phyloP scores from a whole-genome alignment of 108 stramenopile species.

The Aureococcus anophagefferens region DNA sequence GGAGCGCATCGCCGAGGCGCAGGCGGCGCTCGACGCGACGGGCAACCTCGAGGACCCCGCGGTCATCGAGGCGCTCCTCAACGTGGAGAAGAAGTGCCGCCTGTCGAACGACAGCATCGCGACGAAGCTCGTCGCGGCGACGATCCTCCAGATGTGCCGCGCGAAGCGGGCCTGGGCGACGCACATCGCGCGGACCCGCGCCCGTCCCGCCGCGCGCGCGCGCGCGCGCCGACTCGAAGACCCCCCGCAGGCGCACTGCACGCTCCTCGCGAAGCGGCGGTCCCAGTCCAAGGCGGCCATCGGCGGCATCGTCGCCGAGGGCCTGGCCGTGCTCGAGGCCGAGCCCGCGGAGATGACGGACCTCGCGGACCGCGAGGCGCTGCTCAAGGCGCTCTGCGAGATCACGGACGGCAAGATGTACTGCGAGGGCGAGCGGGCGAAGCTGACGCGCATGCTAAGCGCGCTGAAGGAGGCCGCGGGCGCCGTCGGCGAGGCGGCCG shows the following conservation, averaged over 20 bases:
- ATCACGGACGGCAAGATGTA: slow-evolving; percentile 94
- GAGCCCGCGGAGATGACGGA: neutral
- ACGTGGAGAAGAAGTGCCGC: neutral
- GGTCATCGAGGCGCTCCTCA: neutral
- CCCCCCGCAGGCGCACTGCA: too few species aligned
- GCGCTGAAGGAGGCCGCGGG: slow-evolving; percentile 64
- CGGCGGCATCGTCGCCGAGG: neutral
- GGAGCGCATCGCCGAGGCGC: too few species aligned
- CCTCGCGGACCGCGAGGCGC: slow-evolving; percentile 39
- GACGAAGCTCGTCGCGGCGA: neutral
- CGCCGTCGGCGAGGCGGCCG: slow-evolving; percentile 67
- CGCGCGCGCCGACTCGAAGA: too few species aligned
- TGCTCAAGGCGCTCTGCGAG: slow-evolving; percentile 75
- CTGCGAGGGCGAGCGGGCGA: slow-evolving; percentile 88
- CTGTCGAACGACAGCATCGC: neutral
- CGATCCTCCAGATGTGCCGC: too few species aligned
- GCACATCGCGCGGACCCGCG: neutral
- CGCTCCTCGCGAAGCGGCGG: neutral
- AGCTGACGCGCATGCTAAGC: slow-evolving; percentile 71
- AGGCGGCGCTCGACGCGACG: too few species aligned
- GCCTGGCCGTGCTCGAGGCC: neutral
- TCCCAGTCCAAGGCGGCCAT: slow-evolving; percentile 12
- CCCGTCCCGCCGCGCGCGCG: too few species aligned
- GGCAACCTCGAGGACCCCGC: neutral
- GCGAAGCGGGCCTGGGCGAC: neutral